Evolutionary conservation across 2,329 filamentous ascomycete species (phyloP).

Genomic region (Fusarium sterilihyphosum): DNA sequence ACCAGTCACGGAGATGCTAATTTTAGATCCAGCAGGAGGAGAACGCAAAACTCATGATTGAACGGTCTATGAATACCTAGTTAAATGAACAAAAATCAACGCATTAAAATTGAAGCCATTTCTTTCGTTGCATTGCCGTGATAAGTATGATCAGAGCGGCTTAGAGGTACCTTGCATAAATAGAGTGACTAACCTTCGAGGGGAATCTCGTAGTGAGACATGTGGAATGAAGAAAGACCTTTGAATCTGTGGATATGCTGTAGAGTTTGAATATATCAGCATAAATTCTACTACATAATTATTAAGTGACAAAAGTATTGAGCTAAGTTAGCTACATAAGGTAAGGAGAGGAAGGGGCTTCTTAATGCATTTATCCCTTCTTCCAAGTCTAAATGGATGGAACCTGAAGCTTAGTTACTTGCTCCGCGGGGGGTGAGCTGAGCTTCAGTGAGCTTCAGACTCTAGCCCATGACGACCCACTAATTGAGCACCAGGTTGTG

Average conservation of each 20-base stretch:
- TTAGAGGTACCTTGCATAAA: background rate
- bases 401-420: background rate
- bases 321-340: background rate
- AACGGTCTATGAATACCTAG: background rate
- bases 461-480: slow-evolving; percentile 21
- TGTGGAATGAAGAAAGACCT: background rate
- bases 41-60: background rate
- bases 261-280: background rate
- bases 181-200: background rate
- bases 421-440: background rate
- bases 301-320: background rate
- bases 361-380: background rate
- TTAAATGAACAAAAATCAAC: background rate
- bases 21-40: background rate
- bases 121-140: too few relatives aligned
- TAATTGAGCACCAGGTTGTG: background rate
- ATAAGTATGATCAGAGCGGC: background rate
- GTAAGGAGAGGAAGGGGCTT: background rate
- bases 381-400: background rate
- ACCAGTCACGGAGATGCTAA: background rate
- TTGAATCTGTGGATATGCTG: background rate
- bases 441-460: slow-evolving; percentile 8
- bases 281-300: background rate
- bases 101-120: background rate
- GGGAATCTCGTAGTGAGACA: background rate